phyloP scores from a whole-genome alignment of 208 protist species.

The Willaertia magna region DNA sequence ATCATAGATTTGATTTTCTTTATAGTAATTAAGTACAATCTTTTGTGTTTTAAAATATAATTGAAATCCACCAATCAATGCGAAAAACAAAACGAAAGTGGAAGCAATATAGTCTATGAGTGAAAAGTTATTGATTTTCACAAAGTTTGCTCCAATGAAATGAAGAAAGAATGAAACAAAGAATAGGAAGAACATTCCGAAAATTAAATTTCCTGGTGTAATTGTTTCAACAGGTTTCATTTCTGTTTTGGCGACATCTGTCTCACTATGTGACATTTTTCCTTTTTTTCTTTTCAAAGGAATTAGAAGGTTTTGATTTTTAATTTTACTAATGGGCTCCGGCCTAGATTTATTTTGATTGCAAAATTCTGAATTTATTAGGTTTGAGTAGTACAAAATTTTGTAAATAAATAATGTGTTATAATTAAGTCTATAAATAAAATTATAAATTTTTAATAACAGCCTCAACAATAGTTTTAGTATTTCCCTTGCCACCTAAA shows the following conservation, averaged over 20 bases:
- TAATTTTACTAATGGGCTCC: too few relatives aligned
- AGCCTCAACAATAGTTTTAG: not conserved
- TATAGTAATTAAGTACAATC: not conserved
- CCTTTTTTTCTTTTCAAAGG: too few relatives aligned
- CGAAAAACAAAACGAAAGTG: not conserved
- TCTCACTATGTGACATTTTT: too few relatives aligned
- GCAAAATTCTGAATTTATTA: too few relatives aligned
- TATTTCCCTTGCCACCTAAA: constrained; percentile 4
- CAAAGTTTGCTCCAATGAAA: not conserved
- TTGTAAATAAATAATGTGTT: too few relatives aligned
- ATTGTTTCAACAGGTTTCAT: too few relatives aligned
- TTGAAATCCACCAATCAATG: not conserved
- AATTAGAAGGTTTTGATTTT: too few relatives aligned
- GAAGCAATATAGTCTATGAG: not conserved
- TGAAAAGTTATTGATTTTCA: not conserved
- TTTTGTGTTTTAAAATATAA: not conserved
- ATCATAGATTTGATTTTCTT: not conserved
- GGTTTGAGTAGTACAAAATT: too few relatives aligned
- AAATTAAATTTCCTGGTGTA: too few relatives aligned
- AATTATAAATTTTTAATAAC: not conserved
- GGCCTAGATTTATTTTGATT: too few relatives aligned
- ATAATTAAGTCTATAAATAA: not conserved
- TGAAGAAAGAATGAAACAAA: not conserved
- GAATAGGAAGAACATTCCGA: too few relatives aligned
- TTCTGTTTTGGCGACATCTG: too few relatives aligned